Evolutionary conservation across 1,284 basidiomycete genomes (phyloP).

Genomic region (Rhodotorula sp.): DNA sequence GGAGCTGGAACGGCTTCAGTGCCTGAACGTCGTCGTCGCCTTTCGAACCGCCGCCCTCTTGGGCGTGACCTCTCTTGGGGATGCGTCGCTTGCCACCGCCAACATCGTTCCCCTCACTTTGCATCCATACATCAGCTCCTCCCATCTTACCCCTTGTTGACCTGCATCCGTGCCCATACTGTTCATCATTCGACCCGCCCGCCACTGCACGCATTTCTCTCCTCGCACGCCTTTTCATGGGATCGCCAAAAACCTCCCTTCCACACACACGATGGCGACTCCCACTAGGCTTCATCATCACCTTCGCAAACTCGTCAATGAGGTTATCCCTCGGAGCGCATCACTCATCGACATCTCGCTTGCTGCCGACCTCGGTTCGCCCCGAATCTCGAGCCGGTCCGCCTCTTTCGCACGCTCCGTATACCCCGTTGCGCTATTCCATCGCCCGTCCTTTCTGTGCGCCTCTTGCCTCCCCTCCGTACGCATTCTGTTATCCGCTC

Average conservation of each 20-base stretch:
- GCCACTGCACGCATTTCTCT: neutral
- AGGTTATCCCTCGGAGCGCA: too few relatives aligned
- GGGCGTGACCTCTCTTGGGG: neutral
- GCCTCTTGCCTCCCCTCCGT: too few relatives aligned
- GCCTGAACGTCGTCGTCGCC: neutral
- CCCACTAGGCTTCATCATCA: neutral
- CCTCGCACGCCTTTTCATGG: neutral
- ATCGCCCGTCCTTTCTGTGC: too few relatives aligned
- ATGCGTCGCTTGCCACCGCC: neutral
- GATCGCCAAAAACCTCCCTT: neutral
- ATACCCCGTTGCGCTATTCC: too few relatives aligned
- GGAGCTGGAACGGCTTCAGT: slow-evolving; percentile 14
- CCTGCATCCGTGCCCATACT: neutral
- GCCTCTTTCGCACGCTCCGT: too few relatives aligned
- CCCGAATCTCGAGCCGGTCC: too few relatives aligned
- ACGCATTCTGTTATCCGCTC: too few relatives aligned
- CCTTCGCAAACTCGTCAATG: neutral
- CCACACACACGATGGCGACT: neutral
- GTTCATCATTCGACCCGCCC: neutral
- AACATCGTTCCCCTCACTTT: too few relatives aligned
- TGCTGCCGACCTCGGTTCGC: too few relatives aligned
- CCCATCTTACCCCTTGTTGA: too few relatives aligned
- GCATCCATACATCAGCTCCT: too few relatives aligned
- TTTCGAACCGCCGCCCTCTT: neutral
- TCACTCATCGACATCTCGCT: too few relatives aligned